phyloP scores from a whole-genome alignment of 148 eudicot species.

The Hydrangea macrophylla region DNA sequence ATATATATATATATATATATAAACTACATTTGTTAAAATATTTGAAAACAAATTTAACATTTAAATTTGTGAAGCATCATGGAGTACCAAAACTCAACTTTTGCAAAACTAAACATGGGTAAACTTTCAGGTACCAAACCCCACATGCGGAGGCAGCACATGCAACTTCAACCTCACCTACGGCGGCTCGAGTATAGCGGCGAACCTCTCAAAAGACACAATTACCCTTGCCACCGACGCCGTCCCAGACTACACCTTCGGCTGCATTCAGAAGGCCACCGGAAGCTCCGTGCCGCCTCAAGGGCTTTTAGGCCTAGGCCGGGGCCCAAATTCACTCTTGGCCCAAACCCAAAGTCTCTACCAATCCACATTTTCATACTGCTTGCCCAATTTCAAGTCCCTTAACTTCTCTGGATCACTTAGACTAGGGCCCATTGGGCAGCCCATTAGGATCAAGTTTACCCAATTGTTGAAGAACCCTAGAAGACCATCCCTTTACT shows the following conservation, averaged over 20 bases:
- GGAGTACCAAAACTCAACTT: no score
- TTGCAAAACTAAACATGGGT: neutral
- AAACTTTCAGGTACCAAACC: slow-evolving; percentile 50
- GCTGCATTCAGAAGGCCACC: slow-evolving; percentile 58
- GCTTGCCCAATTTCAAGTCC: slow-evolving; percentile 67
- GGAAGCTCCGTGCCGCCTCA: slow-evolving; percentile 67
- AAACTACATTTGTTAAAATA: no score
- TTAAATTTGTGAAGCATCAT: no score
- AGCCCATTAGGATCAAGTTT: slow-evolving; percentile 56
- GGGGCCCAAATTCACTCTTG: slow-evolving; percentile 68
- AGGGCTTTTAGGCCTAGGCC: slow-evolving; percentile 76
- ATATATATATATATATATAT: no score
- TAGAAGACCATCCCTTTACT: slow-evolving; percentile 72
- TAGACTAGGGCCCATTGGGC: slow-evolving; percentile 63
- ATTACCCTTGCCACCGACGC: slow-evolving; percentile 62
- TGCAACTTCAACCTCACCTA: slow-evolving; percentile 72
- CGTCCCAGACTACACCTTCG: slow-evolving; percentile 56
- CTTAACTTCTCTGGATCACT: slow-evolving; percentile 61
- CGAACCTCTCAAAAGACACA: slow-evolving; percentile 64
- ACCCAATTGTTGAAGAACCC: slow-evolving; percentile 75
- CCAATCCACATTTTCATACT: slow-evolving; percentile 76
- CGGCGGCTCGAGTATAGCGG: slow-evolving; percentile 59
- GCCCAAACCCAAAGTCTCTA: slow-evolving; percentile 62
- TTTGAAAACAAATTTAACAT: no score
- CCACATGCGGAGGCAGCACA: slow-evolving; percentile 36